phyloP scores from a whole-genome alignment of 2,329 filamentous ascomycete genomes.

The Colletotrichum liaoningense region DNA sequence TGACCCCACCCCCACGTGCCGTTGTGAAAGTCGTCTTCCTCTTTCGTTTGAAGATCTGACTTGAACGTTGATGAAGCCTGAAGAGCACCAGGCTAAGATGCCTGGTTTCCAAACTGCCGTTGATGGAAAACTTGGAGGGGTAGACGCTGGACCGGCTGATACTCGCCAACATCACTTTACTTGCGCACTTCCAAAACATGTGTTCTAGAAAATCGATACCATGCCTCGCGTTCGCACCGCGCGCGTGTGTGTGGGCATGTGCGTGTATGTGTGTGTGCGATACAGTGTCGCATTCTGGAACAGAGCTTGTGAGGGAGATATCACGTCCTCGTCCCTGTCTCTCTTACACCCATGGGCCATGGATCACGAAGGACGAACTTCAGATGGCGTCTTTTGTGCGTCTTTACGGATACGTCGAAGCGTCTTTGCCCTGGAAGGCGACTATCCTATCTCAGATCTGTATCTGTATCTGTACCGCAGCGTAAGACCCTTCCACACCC shows the following conservation, averaged over 20 bases:
- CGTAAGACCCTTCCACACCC: too few species aligned
- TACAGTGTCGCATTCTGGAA: background rate
- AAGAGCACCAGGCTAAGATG: background rate
- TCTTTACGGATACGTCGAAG: background rate
- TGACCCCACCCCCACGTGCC: constrained; percentile 6
- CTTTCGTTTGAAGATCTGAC: background rate
- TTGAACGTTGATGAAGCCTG: background rate
- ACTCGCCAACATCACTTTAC: background rate
- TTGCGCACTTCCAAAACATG: background rate
- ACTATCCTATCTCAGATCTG: background rate
- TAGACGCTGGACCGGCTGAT: constrained; percentile 4
- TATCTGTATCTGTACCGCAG: background rate
- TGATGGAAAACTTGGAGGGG: background rate
- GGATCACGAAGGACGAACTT: background rate
- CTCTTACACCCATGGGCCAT: background rate
- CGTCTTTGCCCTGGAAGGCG: background rate
- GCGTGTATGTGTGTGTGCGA: too few species aligned
- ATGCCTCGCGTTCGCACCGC: background rate
- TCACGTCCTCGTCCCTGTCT: background rate
- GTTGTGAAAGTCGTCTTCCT: background rate
- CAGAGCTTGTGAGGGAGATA: background rate
- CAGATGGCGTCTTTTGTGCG: background rate
- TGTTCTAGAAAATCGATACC: background rate
- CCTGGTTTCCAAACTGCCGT: background rate
- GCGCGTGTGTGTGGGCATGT: too few species aligned